Evolutionary conservation across 108 stramenopile genomes (phyloP).

Genomic region (Nitzschia sp.): DNA sequence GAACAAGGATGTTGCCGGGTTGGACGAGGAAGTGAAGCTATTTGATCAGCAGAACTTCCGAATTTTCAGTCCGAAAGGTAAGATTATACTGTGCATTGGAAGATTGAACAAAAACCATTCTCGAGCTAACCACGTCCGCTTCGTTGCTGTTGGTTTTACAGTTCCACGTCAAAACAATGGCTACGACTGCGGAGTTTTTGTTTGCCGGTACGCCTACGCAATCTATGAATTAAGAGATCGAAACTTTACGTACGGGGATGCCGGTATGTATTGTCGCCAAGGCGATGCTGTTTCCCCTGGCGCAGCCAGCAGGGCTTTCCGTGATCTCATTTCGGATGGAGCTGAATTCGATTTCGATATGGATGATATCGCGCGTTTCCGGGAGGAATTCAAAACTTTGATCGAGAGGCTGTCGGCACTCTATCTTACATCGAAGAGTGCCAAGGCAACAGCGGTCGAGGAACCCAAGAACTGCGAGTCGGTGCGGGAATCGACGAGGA

Average conservation of each 20-base stretch:
- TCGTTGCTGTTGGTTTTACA: slow-evolving; percentile 9
- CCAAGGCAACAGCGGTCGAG: too few species aligned
- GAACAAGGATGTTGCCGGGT: slow-evolving; percentile 7
- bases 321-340: slow-evolving; percentile 44
- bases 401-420: slow-evolving; percentile 48
- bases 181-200: slow-evolving; percentile 92
- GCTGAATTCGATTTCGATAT: slow-evolving; percentile 65
- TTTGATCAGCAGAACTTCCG: slow-evolving; percentile 44
- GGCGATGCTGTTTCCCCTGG: slow-evolving; percentile 4
- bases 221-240: slow-evolving; percentile 58
- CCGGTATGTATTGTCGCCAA: slow-evolving; percentile 19
- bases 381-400: slow-evolving; percentile 58
- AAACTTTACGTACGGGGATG: slow-evolving; percentile 41
- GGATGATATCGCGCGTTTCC: slow-evolving; percentile 68
- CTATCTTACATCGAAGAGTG: slow-evolving; percentile 30
- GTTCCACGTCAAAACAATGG: slow-evolving; percentile 85
- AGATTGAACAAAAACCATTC: too few species aligned
- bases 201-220: slow-evolving; percentile 81
- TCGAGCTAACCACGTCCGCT: too few species aligned
- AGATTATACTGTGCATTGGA: slow-evolving; percentile 18
- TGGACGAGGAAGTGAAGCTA: too few species aligned
- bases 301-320: slow-evolving; percentile 11
- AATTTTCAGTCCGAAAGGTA: slow-evolving; percentile 68
- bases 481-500: too few species aligned
- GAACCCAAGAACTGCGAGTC: too few species aligned